These are phyloP conservation scores for Biscogniauxia sp. DNA, from an alignment of 2,329 filamentous ascomycete species.

Conservation along the genomic window DNA sequence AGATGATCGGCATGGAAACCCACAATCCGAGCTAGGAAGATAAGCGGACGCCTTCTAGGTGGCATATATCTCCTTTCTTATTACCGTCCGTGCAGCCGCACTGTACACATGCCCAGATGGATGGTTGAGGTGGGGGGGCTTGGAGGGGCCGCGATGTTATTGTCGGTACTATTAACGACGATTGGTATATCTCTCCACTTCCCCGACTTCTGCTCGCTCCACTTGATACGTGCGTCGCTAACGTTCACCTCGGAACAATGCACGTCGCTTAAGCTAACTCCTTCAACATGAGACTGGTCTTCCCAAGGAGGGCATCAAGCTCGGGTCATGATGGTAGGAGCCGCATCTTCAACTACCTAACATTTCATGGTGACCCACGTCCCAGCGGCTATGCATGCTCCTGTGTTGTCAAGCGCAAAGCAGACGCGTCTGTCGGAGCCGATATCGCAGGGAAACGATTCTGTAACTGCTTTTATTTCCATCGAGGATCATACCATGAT, in stretches of 20 bases:
- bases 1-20: background rate
- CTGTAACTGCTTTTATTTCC: background rate
- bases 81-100: background rate
- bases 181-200: slow-evolving; percentile 10
- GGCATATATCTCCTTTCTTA: background rate
- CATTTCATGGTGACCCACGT: background rate
- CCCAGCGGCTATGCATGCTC: background rate
- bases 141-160: background rate
- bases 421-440: background rate
- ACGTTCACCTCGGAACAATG: slow-evolving; percentile 6
- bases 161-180: background rate
- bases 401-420: no score
- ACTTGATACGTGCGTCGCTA: background rate
- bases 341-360: no score
- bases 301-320: background rate
- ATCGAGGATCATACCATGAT: background rate
- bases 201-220: slow-evolving; percentile 7
- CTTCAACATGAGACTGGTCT: background rate
- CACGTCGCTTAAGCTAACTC: slow-evolving; percentile 17
- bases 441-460: background rate
- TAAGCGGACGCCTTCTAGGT: background rate
- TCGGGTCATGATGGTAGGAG: background rate
- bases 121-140: background rate
- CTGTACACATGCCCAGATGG: background rate
- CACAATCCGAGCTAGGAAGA: background rate